Evolutionary conservation across 441 rosid species (phyloP), one percentile per base, ranked within the genome.

Genomic region (Erodium texanum): DNA sequence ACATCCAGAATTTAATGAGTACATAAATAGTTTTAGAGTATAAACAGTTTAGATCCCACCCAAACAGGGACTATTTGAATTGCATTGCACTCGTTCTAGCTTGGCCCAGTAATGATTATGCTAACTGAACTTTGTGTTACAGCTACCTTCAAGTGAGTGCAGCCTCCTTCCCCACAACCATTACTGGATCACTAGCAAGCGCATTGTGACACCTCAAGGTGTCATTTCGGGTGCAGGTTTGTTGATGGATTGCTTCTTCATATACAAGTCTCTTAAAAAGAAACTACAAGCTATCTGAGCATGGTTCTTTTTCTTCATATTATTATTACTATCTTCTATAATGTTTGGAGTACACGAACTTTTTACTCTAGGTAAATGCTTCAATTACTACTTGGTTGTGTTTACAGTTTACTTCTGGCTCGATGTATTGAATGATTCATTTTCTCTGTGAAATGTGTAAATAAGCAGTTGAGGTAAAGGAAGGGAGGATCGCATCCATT

Each of bases 181-280:
- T 73, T 94, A 75, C 75, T 92, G 90, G 92, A 80, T 94, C 62
- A 81, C 77, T 34, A 86, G 99, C 76, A 85, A 81, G 77, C 87
- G 84, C 3, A 83, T 91, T 70, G 87, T 89, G 66, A 89, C 96
- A 15, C 92, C 91, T 0, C 71, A 71, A 19, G 92, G 90, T 43
- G 69, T 88, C 62, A 82, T 91, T 73, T 81, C 96, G 32, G 97
- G 92, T 38, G 96, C 97, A 79, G 96, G 99, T 91, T 70, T 45
- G 77, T 72, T 67, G 7, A 14, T 24, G 7, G 1, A 0, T 0
- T 16, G 20, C 20, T 50, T 52, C 15, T 52, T 52, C 0, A 1
- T 3, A 6, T 14, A 15, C 56, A 4, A 15, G 18, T 15, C 56
- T 48, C 18, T 12, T 12, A 45, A 45, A 1, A 45, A 12, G 54